Evolutionary conservation across 2,329 filamentous ascomycete species (phyloP).

Genomic region (Trichoderma lentiforme): DNA sequence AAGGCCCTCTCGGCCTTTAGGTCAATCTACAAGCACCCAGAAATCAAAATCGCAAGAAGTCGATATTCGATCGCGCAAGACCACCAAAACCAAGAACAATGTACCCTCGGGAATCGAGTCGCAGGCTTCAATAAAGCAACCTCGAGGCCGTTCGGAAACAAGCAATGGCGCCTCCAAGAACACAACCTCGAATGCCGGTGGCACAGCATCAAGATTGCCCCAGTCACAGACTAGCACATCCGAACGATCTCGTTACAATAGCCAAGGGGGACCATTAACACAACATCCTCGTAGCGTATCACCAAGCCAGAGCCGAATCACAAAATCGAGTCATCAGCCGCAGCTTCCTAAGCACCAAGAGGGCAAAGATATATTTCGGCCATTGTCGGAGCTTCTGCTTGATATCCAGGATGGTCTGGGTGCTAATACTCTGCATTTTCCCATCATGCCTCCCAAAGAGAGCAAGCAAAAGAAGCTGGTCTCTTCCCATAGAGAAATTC

Average conservation of each 20-base stretch:
- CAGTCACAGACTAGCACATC: background rate
- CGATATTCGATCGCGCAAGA: background rate
- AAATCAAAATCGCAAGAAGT: background rate
- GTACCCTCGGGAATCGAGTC: background rate
- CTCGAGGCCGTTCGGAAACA: background rate
- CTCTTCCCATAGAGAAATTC: slow-evolving; percentile 32
- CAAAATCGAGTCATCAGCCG: background rate
- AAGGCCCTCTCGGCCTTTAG: background rate
- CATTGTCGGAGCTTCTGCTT: background rate
- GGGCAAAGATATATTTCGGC: background rate
- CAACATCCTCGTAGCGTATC: background rate
- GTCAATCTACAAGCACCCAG: too few relatives aligned
- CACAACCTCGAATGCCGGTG: background rate
- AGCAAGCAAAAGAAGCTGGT: slow-evolving; percentile 21
- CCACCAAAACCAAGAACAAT: background rate
- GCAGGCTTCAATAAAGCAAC: background rate
- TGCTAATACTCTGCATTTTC: background rate
- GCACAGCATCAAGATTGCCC: background rate
- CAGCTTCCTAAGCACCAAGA: background rate
- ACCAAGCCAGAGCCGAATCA: background rate
- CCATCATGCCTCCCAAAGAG: background rate
- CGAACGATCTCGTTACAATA: background rate
- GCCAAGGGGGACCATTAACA: background rate
- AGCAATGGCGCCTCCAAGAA: background rate
- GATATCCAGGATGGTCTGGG: background rate